Base-by-base conservation (phyloP, 2,329 filamentous ascomycete species). In the Aspergillus fructus region DNA sequence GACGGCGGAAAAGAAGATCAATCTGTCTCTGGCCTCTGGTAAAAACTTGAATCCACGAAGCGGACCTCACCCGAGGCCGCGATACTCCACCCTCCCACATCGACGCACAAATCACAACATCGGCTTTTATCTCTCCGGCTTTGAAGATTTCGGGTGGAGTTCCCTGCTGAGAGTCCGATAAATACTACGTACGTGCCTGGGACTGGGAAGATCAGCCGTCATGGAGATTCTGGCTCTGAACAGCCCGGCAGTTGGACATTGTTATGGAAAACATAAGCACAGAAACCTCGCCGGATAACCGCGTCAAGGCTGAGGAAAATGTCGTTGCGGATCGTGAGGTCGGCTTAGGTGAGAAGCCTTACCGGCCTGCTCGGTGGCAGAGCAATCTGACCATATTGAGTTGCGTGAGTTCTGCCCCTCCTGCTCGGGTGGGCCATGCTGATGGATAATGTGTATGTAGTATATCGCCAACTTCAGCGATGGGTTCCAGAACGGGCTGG, bases 401-500 rank as follows among this genome's bases (percentile, higher is more conserved):
- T 51, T 71, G 67, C 56, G 68, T 71, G 53, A 50, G 66, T 68
- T 2, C 4, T 4, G 2, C 9, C 12, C 3, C 11, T 21, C 1
- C 13, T 1, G 4, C n/a, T 45, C 6, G 21, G 17, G 41, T 7
- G 11, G 23, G 42, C 27, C 21, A 23, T 3, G 19, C 21, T 45
- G 62, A 56, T 58, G 9, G 27, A 30, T 23, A 27, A 9, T 15
- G 21, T 30, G 39, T 30, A 12, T 21, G 3, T 40, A 66, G 68
- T 69, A 70, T 19, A 66, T 70, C 33, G 69, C 68, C 51, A 71
- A 71, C 45, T 71, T 71, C 63, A 71, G 67, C 45, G 68, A 71
- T 49, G 69, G 68, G 3, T 70, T 66, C 37, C 68, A 71, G 47
- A 71, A 71, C 40, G 57, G 51, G 13, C 59, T 71, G 24, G 68